Percentiles rank a stretch among this genome's conserved stretches.
Conservation (phyloP, 768 basidiomycete species). For the Roridomyces roridus region DNA sequence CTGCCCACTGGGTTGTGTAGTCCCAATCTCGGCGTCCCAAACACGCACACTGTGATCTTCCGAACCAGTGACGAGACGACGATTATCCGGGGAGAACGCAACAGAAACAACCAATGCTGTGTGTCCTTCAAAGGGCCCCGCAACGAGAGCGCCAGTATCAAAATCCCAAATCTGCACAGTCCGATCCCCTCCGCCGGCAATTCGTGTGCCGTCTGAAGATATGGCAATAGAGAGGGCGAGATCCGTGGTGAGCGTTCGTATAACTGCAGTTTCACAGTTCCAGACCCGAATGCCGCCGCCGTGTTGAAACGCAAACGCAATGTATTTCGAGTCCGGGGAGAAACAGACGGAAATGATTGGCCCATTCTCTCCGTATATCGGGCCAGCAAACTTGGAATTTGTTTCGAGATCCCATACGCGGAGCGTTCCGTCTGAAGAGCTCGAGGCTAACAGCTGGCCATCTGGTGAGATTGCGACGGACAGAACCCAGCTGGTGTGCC, state of each 20-base stretch:
- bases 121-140: background rate
- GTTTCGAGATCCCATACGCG: background rate
- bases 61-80: conserved; percentile 44
- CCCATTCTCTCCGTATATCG: background rate
- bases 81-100: background rate
- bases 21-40: conserved; percentile 50
- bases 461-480: background rate
- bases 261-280: too few relatives aligned
- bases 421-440: background rate
- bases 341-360: background rate
- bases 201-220: background rate
- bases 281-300: too few relatives aligned
- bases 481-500: too few relatives aligned
- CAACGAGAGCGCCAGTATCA: background rate
- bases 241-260: background rate
- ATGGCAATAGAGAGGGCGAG: background rate
- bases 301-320: background rate
- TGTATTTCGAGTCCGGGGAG: background rate
- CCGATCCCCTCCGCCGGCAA: background rate
- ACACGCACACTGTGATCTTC: conserved; percentile 60
- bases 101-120: background rate
- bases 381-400: too few relatives aligned
- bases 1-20: background rate
- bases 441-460: background rate
- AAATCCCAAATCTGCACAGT: background rate